Conservation (phyloP, 2,329 filamentous ascomycete species). For the Cytospora piceae region DNA sequence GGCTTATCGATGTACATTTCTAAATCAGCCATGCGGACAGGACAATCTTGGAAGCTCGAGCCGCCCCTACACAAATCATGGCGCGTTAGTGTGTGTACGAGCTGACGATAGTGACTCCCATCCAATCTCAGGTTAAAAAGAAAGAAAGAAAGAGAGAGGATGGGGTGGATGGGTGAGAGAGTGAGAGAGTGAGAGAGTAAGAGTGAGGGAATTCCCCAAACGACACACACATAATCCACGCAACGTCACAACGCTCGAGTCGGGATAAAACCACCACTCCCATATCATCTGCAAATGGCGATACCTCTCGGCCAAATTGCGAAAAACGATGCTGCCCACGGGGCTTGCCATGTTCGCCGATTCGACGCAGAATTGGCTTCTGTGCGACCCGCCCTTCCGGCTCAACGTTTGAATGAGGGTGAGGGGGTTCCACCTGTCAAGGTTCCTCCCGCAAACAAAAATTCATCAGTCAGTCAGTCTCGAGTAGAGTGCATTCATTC, state of each 20-base stretch:
- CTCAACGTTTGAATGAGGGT: background rate
- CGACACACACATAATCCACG: background rate
- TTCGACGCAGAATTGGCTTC: background rate
- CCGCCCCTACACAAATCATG: no score
- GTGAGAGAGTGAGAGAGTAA: no score
- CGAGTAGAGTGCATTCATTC: background rate
- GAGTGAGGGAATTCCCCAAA: no score
- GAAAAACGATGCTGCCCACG: background rate
- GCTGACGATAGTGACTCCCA: no score
- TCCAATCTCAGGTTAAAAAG: no score
- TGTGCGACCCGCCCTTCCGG: background rate
- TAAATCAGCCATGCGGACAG: no score
- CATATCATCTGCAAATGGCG: background rate
- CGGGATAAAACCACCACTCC: constrained; percentile 9
- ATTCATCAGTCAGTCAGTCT: background rate
- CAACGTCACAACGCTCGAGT: constrained; percentile 6
- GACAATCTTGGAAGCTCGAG: no score
- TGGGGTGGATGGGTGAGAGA: no score
- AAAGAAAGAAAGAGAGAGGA: no score
- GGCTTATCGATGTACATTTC: no score
- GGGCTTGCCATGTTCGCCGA: background rate
- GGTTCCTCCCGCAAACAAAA: background rate
- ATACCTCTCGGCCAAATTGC: background rate
- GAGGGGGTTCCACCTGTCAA: background rate
- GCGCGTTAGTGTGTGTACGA: no score